Base-by-base conservation (phyloP, 208 protist genomes). In the Phytomonas sp. region DNA sequence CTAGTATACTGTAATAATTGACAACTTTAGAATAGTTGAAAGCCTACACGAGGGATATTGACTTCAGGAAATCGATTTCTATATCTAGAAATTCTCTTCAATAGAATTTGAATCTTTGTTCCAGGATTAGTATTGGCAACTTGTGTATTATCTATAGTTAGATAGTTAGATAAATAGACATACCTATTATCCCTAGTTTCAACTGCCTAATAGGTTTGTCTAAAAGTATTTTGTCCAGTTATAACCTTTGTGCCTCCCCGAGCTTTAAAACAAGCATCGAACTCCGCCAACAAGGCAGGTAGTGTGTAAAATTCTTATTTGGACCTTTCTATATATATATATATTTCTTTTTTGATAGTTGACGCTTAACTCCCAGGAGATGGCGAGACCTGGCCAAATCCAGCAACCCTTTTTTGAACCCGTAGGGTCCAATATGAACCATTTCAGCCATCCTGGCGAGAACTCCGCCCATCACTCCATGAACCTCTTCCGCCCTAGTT, bases 301-400 rank as follows among this genome's bases (percentile, higher is more conserved):
- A 29, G 30, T 10, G 26, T 26, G 40, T 49, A 49, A 49, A 49
- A 37, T 37, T 37, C 34, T 11, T 37, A 37, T 37, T 37, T n/a
- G n/a, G n/a, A n/a, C n/a, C n/a, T n/a, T n/a, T n/a, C n/a, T n/a
- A n/a, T n/a, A n/a, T n/a, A n/a, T n/a, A n/a, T n/a, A n/a, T n/a
- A n/a, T 56, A 2, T 67, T 60, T 37, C 59, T 76, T 40, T 73
- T 59, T 75, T 42, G 32, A 52, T 56, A 56, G 40, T 29, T 67
- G 8, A n/a, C 3, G 66, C 59, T 34, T 67, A 11, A 40, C 63
- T 67, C 60, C 12, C 2, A 36, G 14, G 1, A 49, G 12, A 49
- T 49, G 40, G 40, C 12, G 40, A 49, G 40, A 19, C 12, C 40
- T 4, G 40, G 40, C 12, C 40, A 49, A 19, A 49, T 49, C 6